Conservation (phyloP, 2,329 filamentous ascomycete species). For the Claviceps digitariae region DNA sequence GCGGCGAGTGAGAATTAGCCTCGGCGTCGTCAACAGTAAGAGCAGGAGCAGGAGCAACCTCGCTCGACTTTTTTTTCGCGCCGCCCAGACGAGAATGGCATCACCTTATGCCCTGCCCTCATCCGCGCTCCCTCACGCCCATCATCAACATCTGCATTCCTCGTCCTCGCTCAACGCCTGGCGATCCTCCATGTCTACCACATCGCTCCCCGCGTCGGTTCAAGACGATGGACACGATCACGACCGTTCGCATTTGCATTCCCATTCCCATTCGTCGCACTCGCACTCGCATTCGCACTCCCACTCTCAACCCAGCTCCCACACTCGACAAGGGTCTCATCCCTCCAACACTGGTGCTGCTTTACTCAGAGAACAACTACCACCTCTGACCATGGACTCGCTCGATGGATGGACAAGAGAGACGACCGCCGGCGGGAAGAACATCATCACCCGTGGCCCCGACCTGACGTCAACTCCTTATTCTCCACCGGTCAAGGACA, state of each 20-base stretch:
- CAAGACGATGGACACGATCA: slow-evolving; percentile 18
- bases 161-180: slow-evolving; percentile 27
- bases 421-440: slow-evolving; percentile 26
- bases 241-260: slow-evolving; percentile 12
- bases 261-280: not conserved
- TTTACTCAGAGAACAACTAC: slow-evolving; percentile 17
- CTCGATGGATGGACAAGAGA: slow-evolving; percentile 28
- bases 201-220: slow-evolving; percentile 17
- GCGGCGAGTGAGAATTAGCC: not conserved
- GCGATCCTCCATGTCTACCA: slow-evolving; percentile 21
- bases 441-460: slow-evolving; percentile 22
- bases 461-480: slow-evolving; percentile 16
- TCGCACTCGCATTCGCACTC: slow-evolving; percentile 11
- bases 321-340: slow-evolving; percentile 18
- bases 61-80: too few relatives aligned
- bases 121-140: slow-evolving; percentile 33
- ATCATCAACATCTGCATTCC: slow-evolving; percentile 28
- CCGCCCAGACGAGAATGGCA: slow-evolving; percentile 23
- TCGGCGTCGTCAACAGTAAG: not conserved
- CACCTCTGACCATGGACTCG: slow-evolving; percentile 20
- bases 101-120: slow-evolving; percentile 42
- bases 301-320: slow-evolving; percentile 14
- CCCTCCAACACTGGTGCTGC: slow-evolving; percentile 17
- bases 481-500: slow-evolving; percentile 7
- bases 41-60: not conserved